Conservation (phyloP, 768 basidiomycete species). For the Rhodotorula babjevae region DNA sequence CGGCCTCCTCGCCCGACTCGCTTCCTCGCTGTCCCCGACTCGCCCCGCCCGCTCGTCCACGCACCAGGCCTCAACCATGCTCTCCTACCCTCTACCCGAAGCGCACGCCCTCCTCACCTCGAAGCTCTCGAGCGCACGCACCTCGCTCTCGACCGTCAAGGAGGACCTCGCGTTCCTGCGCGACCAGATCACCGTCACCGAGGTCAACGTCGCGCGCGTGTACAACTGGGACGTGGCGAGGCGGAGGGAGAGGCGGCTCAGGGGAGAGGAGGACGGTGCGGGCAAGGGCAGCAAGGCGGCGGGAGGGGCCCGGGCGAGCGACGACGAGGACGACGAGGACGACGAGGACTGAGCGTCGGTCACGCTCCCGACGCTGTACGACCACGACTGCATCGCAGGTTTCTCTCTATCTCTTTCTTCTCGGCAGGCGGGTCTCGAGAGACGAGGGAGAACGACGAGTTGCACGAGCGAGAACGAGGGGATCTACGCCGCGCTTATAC, state of each 20-base stretch:
- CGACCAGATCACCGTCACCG: constrained; percentile 95
- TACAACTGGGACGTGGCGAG: constrained; percentile 91
- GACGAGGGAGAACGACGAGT: no score
- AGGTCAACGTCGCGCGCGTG: constrained; percentile 86
- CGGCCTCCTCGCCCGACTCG: no score
- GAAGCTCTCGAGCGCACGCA: constrained; percentile 70
- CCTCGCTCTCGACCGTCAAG: constrained; percentile 60
- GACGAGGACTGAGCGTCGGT: no score
- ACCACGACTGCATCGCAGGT: no score
- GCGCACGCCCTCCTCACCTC: constrained; percentile 68
- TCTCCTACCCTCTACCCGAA: constrained; percentile 78
- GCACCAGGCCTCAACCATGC: constrained; percentile 88
- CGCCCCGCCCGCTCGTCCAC: not conserved
- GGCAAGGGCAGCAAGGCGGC: no score
- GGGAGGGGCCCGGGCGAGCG: not conserved
- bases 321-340: not conserved
- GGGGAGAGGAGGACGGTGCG: not conserved
- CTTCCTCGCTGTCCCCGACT: not conserved
- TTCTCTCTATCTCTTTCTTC: no score
- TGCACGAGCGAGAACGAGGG: not conserved
- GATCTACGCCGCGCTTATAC: constrained; percentile 8
- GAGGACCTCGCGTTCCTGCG: constrained; percentile 89
- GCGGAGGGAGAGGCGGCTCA: constrained; percentile 9
- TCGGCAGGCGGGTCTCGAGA: no score
- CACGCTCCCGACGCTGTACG: no score